Base-by-base conservation (phyloP, 1,284 basidiomycete species). In the Ustilago shanxiensis region DNA sequence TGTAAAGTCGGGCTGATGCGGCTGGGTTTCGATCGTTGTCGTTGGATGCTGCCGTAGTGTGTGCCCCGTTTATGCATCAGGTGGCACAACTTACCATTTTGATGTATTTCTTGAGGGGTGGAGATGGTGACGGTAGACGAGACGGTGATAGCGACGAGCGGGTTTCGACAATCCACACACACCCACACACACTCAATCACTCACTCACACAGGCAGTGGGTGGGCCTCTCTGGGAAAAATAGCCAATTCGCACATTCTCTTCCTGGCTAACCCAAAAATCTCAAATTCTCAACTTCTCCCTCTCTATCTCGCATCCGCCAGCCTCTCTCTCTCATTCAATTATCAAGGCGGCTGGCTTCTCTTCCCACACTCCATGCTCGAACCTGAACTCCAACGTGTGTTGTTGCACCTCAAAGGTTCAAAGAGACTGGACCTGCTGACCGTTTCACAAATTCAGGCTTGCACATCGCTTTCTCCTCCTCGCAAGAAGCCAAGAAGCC, bases 21-120 rank as follows among this genome's bases (percentile, higher is more conserved):
- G 5, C 22, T 59, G 37, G 18, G 5, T 52, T 45, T 49, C 8
- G n/a, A 20, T 20, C 41, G 24, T 55, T 52, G 55, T 62, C 60
- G 60, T 49, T 62, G 60, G 54, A 57, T 64, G 61, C 47, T 57
- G 53, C 52, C 53, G 26, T 53, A 35, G 22, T 63, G 52, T 49
- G 58, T 65, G 68, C 68, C 62, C 20, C 45, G 52, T 58, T 52
- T 18, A 49, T 41, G 41, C 41, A 31, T 24, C 28, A 35, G 37
- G 13, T 29, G 55, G 67, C 72, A 71, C 57, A 26, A 77, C 74
- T 77, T 70, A 77, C 74, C 74, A 77, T 77, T 72, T 77, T 77
- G 70, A 73, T 68, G 53, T 65, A 63, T 69, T 66, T 68, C 70
- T 73, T 77, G 70, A 73, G 70, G 60, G 65, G 69, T 67, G 73